These are phyloP conservation scores for Lachancea thermotolerans DNA, from an alignment of 805 yeast species.

Conservation along the genomic window DNA sequence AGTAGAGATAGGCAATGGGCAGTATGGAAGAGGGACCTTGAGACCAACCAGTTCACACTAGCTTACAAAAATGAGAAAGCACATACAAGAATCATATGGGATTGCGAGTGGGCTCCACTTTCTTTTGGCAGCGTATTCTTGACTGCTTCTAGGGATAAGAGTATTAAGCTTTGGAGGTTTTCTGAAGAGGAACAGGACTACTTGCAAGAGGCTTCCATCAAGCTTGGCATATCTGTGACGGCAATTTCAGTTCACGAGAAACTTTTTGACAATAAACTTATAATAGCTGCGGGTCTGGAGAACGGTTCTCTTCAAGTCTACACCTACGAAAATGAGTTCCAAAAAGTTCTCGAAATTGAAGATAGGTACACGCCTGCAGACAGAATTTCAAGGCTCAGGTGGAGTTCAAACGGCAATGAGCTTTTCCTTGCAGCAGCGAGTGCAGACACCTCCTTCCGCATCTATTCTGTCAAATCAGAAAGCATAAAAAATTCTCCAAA, in stretches of 20 bases:
- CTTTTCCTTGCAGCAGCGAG: conserved; percentile 54
- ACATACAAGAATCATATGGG: conserved; percentile 92
- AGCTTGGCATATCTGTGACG: conserved; percentile 54
- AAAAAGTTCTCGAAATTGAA: conserved; percentile 32
- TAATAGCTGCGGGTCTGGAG: conserved; percentile 65
- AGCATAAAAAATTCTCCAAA: not conserved
- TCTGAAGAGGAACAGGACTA: conserved; percentile 33
- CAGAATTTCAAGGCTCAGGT: conserved; percentile 54
- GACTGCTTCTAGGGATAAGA: conserved; percentile 84
- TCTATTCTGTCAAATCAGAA: conserved; percentile 25
- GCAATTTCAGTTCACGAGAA: conserved; percentile 47
- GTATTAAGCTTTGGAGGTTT: conserved; percentile 65
- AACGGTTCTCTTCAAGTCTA: conserved; percentile 51
- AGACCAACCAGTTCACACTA: conserved; percentile 36
- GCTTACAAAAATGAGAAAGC: conserved; percentile 53
- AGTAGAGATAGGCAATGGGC: conserved; percentile 86
- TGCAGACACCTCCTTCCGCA: conserved; percentile 51
- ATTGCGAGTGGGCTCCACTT: conserved; percentile 77
- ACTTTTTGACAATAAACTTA: conserved; percentile 25
- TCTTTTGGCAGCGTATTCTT: conserved; percentile 46
- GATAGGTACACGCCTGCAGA: conserved; percentile 48
- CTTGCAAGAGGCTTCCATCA: conserved; percentile 35
- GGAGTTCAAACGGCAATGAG: conserved; percentile 35
- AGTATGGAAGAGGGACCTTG: conserved; percentile 52
- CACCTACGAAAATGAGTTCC: conserved; percentile 31